Evolutionary conservation across 2,329 filamentous ascomycete species (phyloP).

Genomic region (Fusarium sp.): DNA sequence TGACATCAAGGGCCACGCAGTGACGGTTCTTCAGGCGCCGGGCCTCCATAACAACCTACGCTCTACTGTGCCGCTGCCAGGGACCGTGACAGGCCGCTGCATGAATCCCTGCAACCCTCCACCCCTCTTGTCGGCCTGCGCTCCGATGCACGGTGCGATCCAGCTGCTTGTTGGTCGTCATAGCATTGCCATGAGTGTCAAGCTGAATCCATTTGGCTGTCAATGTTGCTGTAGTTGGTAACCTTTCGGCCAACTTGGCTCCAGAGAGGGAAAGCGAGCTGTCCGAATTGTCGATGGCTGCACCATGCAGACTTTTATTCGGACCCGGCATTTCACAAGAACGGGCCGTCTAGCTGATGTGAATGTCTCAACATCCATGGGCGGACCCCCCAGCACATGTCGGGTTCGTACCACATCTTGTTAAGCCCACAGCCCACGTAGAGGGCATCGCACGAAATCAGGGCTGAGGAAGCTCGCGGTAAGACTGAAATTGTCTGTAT

Average conservation of each 20-base stretch:
- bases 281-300: constrained; percentile 9
- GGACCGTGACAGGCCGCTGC: constrained; percentile 41
- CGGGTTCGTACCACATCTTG: constrained; percentile 28
- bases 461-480: constrained; percentile 19
- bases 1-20: constrained; percentile 28
- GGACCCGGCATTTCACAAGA: constrained; percentile 8
- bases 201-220: background rate
- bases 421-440: constrained; percentile 20
- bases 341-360: constrained; percentile 7
- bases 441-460: constrained; percentile 11
- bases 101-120: constrained; percentile 39
- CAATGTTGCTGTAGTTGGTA: background rate
- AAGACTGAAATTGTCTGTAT: background rate
- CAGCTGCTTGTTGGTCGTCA: constrained; percentile 17
- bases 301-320: background rate
- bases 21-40: constrained; percentile 22
- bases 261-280: background rate
- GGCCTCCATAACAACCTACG: constrained; percentile 15
- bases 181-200: constrained; percentile 12
- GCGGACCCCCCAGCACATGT: constrained; percentile 16
- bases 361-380: constrained; percentile 17
- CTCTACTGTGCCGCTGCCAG: constrained; percentile 40
- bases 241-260: background rate
- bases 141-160: constrained; percentile 38
- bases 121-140: constrained; percentile 29